Conservation (phyloP, 192 early-diverging fungal species). For the Coemansia sp. region DNA sequence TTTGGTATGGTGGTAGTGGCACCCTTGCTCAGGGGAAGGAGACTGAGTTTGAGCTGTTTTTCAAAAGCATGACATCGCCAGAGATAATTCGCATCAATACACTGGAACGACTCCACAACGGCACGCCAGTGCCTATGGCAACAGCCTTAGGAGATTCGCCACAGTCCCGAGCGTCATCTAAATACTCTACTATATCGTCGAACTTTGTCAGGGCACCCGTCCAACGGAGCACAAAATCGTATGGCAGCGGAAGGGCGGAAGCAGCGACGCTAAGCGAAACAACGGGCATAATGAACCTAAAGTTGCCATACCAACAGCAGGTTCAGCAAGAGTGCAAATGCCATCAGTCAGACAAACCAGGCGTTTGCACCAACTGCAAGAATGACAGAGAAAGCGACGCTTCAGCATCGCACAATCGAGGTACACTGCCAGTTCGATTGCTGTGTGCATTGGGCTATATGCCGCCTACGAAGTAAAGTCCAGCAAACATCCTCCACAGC, state of each 20-base stretch:
- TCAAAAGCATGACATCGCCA: conserved; percentile 34
- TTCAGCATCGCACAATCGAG: too few relatives aligned
- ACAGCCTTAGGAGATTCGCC: neutral
- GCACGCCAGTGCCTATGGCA: neutral
- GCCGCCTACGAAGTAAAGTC: neutral
- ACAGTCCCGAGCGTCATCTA: neutral
- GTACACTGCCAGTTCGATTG: neutral
- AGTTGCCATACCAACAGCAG: conserved; percentile 7
- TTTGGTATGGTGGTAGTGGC: conserved; percentile 22
- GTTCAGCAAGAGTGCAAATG: neutral
- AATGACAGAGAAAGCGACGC: neutral
- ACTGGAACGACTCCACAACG: conserved; percentile 10
- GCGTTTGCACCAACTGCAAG: neutral
- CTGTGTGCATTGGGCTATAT: too few relatives aligned
- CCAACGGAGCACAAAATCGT: neutral
- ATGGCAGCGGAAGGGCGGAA: neutral
- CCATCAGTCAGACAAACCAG: too few relatives aligned
- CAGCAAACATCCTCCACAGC: too few relatives aligned
- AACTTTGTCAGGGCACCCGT: neutral
- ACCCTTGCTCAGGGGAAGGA: conserved; percentile 1
- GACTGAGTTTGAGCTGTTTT: conserved; percentile 10
- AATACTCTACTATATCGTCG: neutral
- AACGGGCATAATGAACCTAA: conserved; percentile 1
- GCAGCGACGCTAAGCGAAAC: neutral
- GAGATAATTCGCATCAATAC: conserved; percentile 36